A percentile compares a stretch with the other conserved stretches of the same genome.
Conservation (phyloP, 208 protist species). For the Acanthamoeba lenticulata region DNA sequence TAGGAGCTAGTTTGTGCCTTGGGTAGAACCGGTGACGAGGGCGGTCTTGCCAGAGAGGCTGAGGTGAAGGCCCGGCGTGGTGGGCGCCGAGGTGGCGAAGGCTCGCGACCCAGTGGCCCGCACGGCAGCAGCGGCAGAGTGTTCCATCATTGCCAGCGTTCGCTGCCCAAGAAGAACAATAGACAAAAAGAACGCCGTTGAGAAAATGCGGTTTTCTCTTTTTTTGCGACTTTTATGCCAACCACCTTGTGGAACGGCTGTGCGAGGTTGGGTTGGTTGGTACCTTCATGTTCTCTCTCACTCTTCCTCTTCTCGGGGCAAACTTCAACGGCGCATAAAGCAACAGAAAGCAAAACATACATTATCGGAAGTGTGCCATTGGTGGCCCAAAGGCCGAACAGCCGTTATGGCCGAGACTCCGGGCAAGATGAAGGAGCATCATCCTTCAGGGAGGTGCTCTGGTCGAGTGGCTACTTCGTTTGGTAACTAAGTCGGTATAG, state of each 20-base stretch:
- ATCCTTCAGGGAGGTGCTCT: no score
- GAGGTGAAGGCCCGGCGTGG: background rate
- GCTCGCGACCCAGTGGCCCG: background rate
- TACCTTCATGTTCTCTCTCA: no score
- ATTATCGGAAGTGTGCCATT: background rate
- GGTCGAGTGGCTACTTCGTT: slow-evolving; percentile 14
- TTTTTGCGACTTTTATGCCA: no score
- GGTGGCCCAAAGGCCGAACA: background rate
- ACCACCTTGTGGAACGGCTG: no score
- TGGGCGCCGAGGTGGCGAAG: background rate
- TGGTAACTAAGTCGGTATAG: background rate
- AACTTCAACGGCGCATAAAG: no score
- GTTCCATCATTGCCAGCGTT: background rate
- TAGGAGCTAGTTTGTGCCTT: background rate
- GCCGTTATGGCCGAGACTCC: no score
- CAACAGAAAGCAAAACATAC: no score
- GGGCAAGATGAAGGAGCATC: no score
- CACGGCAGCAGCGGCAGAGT: background rate
- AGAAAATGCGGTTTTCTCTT: background rate
- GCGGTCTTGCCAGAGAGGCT: slow-evolving; percentile 30
- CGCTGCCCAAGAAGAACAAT: background rate
- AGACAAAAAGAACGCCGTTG: background rate
- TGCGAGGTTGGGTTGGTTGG: no score
- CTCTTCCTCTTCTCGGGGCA: no score
- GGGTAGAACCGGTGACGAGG: slow-evolving; percentile 46